These are phyloP conservation scores for Fusarium proliferatum DNA, from an alignment of 2,329 filamentous ascomycete species.

Conservation along the genomic window DNA sequence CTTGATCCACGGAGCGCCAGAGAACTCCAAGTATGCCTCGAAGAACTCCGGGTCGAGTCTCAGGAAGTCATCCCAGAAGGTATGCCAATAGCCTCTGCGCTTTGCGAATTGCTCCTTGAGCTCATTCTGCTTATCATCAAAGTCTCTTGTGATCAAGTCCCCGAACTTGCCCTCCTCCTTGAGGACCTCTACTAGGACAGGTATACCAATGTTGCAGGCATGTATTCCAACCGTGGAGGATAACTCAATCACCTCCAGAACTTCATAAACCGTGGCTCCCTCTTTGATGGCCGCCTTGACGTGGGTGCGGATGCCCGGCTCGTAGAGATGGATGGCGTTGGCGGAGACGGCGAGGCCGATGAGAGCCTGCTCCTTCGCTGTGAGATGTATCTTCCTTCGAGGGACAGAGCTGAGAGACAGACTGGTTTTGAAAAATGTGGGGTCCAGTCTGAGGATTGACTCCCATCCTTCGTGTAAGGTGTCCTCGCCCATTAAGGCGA, in stretches of 20 bases:
- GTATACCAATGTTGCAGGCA: background rate
- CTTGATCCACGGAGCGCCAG: background rate
- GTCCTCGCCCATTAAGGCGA: no score
- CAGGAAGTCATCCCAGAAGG: background rate
- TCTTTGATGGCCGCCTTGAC: no score
- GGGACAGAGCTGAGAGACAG: no score
- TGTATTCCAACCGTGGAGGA: background rate
- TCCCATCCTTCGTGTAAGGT: no score
- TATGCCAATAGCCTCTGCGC: background rate
- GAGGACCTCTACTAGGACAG: background rate
- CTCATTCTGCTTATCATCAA: background rate
- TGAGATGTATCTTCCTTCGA: no score
- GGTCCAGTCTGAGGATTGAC: no score
- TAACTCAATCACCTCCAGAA: background rate
- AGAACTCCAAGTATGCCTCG: background rate
- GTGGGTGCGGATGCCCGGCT: no score
- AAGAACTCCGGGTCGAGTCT: background rate
- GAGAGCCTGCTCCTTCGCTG: no score
- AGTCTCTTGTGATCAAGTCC: background rate
- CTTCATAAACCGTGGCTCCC: background rate
- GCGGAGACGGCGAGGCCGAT: no score
- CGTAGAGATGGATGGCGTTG: no score
- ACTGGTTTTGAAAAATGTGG: no score
- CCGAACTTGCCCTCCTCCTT: background rate
- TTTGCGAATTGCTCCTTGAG: background rate